Conservation (phyloP, 148 eudicot species). For the Chenopodium formosanum region DNA sequence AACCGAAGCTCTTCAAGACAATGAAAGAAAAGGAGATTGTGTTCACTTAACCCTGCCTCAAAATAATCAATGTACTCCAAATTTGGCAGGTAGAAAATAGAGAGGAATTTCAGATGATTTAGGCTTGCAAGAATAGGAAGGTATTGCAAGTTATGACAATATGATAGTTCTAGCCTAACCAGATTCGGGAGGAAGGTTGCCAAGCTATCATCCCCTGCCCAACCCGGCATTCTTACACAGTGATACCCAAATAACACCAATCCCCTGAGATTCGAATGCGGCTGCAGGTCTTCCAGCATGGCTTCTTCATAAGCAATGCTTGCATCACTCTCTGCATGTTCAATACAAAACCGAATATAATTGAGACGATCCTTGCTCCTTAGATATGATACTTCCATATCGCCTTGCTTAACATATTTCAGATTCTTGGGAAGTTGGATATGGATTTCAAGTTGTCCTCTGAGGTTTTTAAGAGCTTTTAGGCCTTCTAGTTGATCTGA, state of each 20-base stretch:
- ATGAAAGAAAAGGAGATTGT: slow-evolving; percentile 10
- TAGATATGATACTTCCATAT: slow-evolving; percentile 5
- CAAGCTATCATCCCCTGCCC: slow-evolving; percentile 18
- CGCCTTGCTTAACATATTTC: slow-evolving; percentile 7
- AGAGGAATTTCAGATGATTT: slow-evolving; percentile 6
- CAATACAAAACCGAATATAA: not conserved
- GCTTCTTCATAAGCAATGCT: slow-evolving; percentile 7
- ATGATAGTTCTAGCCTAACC: not conserved
- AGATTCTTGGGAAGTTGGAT: slow-evolving; percentile 3
- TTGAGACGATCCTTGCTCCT: slow-evolving; percentile 15
- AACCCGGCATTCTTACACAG: slow-evolving; percentile 21
- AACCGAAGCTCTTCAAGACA: slow-evolving; percentile 16
- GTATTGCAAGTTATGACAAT: slow-evolving; percentile 3
- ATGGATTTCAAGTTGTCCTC: slow-evolving; percentile 2
- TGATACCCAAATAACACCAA: slow-evolving; percentile 10
- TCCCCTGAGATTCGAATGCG: slow-evolving; percentile 24
- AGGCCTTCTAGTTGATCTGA: slow-evolving; percentile 21
- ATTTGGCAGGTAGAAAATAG: not conserved
- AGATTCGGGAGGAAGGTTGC: slow-evolving; percentile 24
- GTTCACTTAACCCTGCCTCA: not conserved
- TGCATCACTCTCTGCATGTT: not conserved
- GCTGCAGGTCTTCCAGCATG: slow-evolving; percentile 22
- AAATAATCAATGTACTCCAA: slow-evolving; percentile 22
- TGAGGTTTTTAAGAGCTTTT: slow-evolving; percentile 14
- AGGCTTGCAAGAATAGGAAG: slow-evolving; percentile 16